These are phyloP conservation scores for Zarea fungicola DNA, from an alignment of 2,329 filamentous ascomycete species.

Conservation along the genomic window DNA sequence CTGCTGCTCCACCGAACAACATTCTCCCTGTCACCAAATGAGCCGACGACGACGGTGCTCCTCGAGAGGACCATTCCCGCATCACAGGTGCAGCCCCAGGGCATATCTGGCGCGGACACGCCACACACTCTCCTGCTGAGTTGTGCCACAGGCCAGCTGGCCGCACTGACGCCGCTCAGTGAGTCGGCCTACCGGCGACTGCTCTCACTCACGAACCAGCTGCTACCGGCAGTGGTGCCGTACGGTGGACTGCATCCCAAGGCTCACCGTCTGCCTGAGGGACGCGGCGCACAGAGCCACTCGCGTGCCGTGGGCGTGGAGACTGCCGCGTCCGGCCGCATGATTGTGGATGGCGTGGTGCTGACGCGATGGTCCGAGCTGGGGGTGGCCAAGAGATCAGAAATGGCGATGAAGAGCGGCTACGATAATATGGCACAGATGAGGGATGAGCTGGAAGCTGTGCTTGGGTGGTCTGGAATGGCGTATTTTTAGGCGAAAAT, in stretches of 20 bases:
- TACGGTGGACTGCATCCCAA: conserved; percentile 78
- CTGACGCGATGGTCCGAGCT: conserved; percentile 72
- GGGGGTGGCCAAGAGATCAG: conserved; percentile 62
- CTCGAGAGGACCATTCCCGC: conserved; percentile 60
- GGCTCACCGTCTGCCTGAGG: conserved; percentile 59
- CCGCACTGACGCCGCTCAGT: conserved; percentile 69
- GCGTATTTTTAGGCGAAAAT: conserved; percentile 41
- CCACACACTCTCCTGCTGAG: conserved; percentile 58
- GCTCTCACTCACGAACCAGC: conserved; percentile 72
- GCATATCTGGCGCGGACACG: conserved; percentile 18
- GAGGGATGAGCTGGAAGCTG: conserved; percentile 61
- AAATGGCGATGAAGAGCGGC: conserved; percentile 71
- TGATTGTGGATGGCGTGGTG: conserved; percentile 73
- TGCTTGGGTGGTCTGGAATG: conserved; percentile 60
- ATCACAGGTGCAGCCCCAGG: conserved; percentile 29
- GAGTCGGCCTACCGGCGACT: conserved; percentile 82
- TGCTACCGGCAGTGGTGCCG: conserved; percentile 70
- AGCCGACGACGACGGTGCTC: conserved; percentile 68
- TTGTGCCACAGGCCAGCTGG: conserved; percentile 70
- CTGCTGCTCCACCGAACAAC: conserved; percentile 80
- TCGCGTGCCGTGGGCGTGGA: conserved; percentile 47
- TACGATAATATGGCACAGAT: conserved; percentile 60
- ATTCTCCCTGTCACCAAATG: conserved; percentile 78
- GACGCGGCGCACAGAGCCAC: conserved; percentile 36
- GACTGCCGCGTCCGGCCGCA: conserved; percentile 53